Conservation (phyloP, 2,329 filamentous ascomycete genomes). For the Colletotrichum cordylinicola region DNA sequence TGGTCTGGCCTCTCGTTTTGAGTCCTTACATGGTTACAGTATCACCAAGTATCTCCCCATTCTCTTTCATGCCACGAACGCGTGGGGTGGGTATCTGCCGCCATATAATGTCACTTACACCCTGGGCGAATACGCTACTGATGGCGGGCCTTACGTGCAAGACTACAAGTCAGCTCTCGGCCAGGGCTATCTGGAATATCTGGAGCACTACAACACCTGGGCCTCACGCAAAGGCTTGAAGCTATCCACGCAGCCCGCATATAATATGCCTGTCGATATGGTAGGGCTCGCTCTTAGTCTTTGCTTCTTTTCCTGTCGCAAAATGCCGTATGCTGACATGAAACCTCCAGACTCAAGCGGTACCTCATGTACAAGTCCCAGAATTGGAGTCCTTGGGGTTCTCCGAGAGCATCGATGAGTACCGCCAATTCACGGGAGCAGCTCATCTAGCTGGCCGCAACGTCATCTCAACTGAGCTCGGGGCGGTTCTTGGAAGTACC, state of each 20-base stretch:
- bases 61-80: not conserved
- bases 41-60: not conserved
- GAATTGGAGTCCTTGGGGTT: not conserved
- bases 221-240: not conserved
- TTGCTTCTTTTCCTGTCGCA: fast-evolving
- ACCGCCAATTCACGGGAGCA: not conserved
- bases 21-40: not conserved
- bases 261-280: not conserved
- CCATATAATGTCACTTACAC: not conserved
- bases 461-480: not conserved
- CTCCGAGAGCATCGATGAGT: not conserved
- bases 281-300: not conserved
- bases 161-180: not conserved
- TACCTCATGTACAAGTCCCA: not conserved
- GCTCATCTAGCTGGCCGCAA: not conserved
- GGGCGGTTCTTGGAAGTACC: not conserved
- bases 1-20: not conserved
- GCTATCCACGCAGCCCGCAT: not conserved
- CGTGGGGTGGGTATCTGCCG: not conserved
- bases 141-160: not conserved
- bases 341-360: not conserved
- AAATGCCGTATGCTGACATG: not conserved
- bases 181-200: not conserved
- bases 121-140: not conserved
- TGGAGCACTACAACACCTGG: not conserved